Evolutionary conservation across 257 asterid species (phyloP), one percentile per base, ranked within the genome.

Genomic region (Capsicum rhomboideum): DNA sequence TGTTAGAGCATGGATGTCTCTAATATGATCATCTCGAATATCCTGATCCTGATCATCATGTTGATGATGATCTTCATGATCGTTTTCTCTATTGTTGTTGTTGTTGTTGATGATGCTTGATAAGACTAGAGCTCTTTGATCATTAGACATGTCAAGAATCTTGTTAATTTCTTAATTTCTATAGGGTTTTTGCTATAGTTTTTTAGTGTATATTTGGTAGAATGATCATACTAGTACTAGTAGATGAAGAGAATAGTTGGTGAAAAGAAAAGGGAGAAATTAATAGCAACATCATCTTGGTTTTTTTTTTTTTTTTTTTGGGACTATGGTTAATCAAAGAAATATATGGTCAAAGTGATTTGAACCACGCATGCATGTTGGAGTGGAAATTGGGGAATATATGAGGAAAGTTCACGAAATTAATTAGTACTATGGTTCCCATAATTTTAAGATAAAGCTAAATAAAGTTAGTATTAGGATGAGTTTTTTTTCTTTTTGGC

Each of bases 1-100:
- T 28, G 94, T 92, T 55, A 95, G 83, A 52, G 99, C 97, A 21
- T 94, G 97, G 88, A 95, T 95, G 83, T 95, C 99, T 67, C 98
- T 84, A 34, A 75, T 75, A 75, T 26, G 17, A 23, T 75, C 80
- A 26, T 75, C 61, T 49, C 23, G 42, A 46, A 1, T 21, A 72
- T 42, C 26, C 29, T 72, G 54, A 72, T 74, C 42, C 2, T 74
- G 58, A 72, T 72, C 21, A 1, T 40, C 31, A 11, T 40, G 0
- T 0, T 40, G 20, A 46, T 40, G 20, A 46, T 71, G 20, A 53
- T 88, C 91, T 4, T 84, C 88, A 1, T 78, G 78, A 7, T 37
- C 86, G 0, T 78, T 84, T 10, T 92, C 89, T 72, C 86, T 86
- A 7, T 44, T 72, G 12, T 71, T 66, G 10, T 80, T 82, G n/a